Percentiles rank a stretch among this genome's conserved stretches.
phyloP scores from a whole-genome alignment of 2,329 filamentous ascomycete genomes.

The Macrophomina pseudophaseolina region DNA sequence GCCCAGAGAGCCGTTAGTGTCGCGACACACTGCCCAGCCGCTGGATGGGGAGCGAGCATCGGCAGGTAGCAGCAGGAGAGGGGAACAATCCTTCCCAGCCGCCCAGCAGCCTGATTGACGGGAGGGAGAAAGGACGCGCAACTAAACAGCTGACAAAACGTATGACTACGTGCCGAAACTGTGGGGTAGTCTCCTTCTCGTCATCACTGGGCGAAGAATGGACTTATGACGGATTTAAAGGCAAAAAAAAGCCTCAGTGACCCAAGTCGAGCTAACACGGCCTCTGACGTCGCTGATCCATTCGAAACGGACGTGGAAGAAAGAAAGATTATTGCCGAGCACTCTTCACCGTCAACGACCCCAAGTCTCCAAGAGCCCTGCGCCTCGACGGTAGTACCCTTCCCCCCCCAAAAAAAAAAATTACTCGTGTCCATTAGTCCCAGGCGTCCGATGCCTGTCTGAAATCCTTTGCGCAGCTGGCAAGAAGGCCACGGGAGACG shows the following conservation, averaged over 20 bases:
- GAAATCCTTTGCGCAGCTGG: background rate
- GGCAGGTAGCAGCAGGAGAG: background rate
- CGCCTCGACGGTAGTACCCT: background rate
- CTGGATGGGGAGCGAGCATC: background rate
- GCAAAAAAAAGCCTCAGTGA: background rate
- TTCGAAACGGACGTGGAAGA: background rate
- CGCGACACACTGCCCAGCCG: background rate
- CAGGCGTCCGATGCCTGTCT: background rate
- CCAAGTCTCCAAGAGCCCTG: background rate
- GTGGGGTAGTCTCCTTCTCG: no score
- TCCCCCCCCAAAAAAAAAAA: background rate
- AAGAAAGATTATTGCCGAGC: background rate
- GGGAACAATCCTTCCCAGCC: background rate
- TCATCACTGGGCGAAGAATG: background rate
- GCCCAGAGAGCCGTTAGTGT: background rate
- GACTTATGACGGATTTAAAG: background rate
- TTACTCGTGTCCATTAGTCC: background rate
- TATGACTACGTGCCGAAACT: no score
- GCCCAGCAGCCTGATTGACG: background rate
- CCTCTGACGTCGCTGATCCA: background rate
- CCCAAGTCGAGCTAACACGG: background rate
- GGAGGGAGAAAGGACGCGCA: background rate
- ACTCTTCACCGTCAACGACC: background rate
- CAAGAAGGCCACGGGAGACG: background rate
- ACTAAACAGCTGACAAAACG: constrained; percentile 2